Percentiles rank a stretch among this genome's conserved stretches.
Evolutionary conservation across 1,284 basidiomycete species (phyloP).

Genomic region (Grifola frondosa): DNA sequence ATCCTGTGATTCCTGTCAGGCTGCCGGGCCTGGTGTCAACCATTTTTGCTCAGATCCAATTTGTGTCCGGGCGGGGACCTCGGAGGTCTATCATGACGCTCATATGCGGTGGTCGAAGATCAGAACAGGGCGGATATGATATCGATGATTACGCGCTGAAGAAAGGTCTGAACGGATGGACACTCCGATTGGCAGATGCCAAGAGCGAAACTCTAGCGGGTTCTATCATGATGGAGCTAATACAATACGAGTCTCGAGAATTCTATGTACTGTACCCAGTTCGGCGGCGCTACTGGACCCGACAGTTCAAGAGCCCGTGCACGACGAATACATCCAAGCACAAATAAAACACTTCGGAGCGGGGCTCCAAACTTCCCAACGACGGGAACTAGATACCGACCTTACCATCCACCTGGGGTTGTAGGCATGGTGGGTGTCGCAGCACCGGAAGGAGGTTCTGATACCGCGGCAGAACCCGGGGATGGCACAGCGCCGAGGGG

Average conservation of each 20-base stretch:
- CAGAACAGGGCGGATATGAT: constrained; percentile 1
- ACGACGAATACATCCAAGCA: no score
- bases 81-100: not conserved
- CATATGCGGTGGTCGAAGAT: not conserved
- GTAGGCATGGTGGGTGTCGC: constrained; percentile 34
- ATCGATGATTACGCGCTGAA: not conserved
- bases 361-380: no score
- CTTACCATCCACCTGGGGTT: no score
- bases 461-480: constrained; percentile 27
- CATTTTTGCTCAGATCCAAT: not conserved
- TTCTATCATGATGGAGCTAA: constrained; percentile 4
- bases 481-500: constrained; percentile 37
- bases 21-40: no score
- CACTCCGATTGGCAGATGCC: not conserved
- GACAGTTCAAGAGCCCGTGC: no score
- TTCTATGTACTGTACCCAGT: no score
- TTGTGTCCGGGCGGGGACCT: no score
- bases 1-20: no score
- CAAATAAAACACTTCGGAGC: no score
- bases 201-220: not conserved
- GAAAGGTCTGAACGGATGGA: not conserved
- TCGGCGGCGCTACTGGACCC: no score
- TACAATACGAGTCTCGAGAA: no score
- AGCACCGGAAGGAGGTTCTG: constrained; percentile 36
- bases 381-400: no score